A percentile compares a stretch with the other conserved stretches of the same genome.
phyloP scores from a whole-genome alignment of 352 stramenopile species.

The Phytophthora citrophthora region DNA sequence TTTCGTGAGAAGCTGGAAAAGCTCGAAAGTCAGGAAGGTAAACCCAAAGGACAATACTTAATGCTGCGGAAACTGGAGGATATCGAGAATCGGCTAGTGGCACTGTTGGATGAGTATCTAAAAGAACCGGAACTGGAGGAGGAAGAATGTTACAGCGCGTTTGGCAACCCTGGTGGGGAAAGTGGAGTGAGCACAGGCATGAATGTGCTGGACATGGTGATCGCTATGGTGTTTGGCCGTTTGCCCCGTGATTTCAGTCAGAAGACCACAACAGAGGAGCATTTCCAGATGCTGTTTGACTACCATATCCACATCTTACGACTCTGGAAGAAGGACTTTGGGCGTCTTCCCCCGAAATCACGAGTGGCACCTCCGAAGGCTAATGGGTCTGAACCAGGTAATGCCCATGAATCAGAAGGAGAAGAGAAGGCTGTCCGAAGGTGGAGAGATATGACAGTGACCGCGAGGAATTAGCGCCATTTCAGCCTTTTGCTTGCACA shows the following conservation, averaged over 20 bases:
- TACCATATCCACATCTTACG: slow-evolving; percentile 81
- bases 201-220: slow-evolving; percentile 89
- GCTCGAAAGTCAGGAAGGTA: slow-evolving; percentile 25
- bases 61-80: slow-evolving; percentile 83
- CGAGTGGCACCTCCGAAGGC: slow-evolving; percentile 13
- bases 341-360: slow-evolving; percentile 57
- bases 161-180: slow-evolving; percentile 32
- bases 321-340: slow-evolving; percentile 88
- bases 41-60: slow-evolving; percentile 47
- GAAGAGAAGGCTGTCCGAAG: slow-evolving; percentile 17
- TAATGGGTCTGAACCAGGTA: slow-evolving; percentile 15
- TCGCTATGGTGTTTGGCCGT: slow-evolving; percentile 87
- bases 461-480: slow-evolving; percentile 29
- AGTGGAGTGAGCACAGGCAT: slow-evolving; percentile 43
- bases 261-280: slow-evolving; percentile 60
- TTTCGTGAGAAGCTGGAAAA: slow-evolving; percentile 68
- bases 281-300: slow-evolving; percentile 80
- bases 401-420: slow-evolving; percentile 11
- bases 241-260: slow-evolving; percentile 70
- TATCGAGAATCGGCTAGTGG: slow-evolving; percentile 72
- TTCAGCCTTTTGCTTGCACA: slow-evolving; percentile 76
- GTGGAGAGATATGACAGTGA: slow-evolving; percentile 19
- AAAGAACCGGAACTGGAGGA: slow-evolving; percentile 61
- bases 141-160: slow-evolving; percentile 53
- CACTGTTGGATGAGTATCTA: slow-evolving; percentile 66